Base-by-base conservation (phyloP, 176 grass and related monocot species). In the Hyparrhenia diplandra region DNA sequence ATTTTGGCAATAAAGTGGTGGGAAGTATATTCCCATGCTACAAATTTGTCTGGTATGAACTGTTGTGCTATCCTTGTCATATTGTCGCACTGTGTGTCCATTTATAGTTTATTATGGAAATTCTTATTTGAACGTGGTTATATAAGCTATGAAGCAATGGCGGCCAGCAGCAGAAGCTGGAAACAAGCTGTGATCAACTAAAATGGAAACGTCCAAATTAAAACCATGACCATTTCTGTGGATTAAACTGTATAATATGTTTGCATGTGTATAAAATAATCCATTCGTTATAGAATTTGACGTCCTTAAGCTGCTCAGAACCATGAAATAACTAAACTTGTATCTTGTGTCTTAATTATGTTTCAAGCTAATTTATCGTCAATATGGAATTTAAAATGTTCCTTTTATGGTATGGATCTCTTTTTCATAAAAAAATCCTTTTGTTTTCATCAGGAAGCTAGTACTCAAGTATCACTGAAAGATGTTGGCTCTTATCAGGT, bases 381-480 rank as follows among this genome's bases (percentile, higher is more conserved):
- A n/a, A 75, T 54, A 18, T 64, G 16, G 71, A 76, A 64, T 45
- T 71, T 42, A 76, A 61, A n/a, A 4, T n/a, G n/a, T n/a, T n/a
- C n/a, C n/a, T 69, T 67, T 55, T 67, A 60, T 68, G 17, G 40
- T 74, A 47, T 29, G 3, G 14, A n/a, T 29, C 13, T 65, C 76
- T n/a, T n/a, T n/a, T n/a, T 73, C 63, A 86, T 79, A 35, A 42
- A 40, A 40, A 61, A 71, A 64, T 58, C 10, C n/a, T n/a, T 69
- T 86, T 82, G 70, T 88, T 69, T 78, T 92, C 45, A 74, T 71
- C 86, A 98, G 96, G 96, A 85, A 88, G 70, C 63, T 98, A 98
- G 37, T 98, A 66, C 88, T 98, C 58, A n/a, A n/a, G 75, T 62
- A 98, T 98, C 80, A 98, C 96, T 74, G 68, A 91, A 91, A 64